Base-by-base conservation (phyloP, 345 rosid species). In the Geranium rotundifolium region DNA sequence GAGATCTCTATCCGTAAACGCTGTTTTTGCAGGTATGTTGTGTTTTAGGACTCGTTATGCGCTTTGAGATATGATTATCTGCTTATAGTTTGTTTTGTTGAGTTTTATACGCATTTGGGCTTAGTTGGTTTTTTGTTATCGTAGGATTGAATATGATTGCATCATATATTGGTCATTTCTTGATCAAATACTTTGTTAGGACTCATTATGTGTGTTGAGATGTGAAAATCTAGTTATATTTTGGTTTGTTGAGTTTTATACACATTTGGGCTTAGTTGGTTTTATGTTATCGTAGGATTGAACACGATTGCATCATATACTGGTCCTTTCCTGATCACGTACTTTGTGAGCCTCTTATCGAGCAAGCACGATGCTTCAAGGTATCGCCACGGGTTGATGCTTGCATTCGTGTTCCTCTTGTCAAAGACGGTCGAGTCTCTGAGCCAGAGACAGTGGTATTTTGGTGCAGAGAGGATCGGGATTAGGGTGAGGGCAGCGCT, bases 401-500 rank as follows among this genome's bases (percentile, higher is more conserved):
- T 87, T 27, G 82, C 88, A 0, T 74, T 69, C 31, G 63, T 81
- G 65, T 81, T 87, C 74, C 78, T 87, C 73, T 15, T 80, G 30
- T 66, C 95, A 4, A 87, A 87, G 79, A 85, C 80, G 15, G 72
- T 74, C 7, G 95, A 87, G 67, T 83, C 86, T 7, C 62, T 85
- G 61, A 76, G 82, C 49, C 88, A 85, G 65, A 56, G 88, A 31
- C 85, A 81, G 29, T 83, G 88, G 88, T 85, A 85, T 60, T 87
- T 87, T 18, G 90, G 88, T 39, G 81, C 95, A 58, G 85, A 81
- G 63, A 74, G 72, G 9, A 83, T 81, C 17, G 95, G 95, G 29
- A 63, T 82, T 46, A 68, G 75, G 57, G 68, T 85, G 34, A 75
- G 84, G 19, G 80, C 91, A 20, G 85, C 87, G 20, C 80, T 85